phyloP scores from a whole-genome alignment of 2,329 filamentous ascomycete species.

The Fusarium dlaminii region DNA sequence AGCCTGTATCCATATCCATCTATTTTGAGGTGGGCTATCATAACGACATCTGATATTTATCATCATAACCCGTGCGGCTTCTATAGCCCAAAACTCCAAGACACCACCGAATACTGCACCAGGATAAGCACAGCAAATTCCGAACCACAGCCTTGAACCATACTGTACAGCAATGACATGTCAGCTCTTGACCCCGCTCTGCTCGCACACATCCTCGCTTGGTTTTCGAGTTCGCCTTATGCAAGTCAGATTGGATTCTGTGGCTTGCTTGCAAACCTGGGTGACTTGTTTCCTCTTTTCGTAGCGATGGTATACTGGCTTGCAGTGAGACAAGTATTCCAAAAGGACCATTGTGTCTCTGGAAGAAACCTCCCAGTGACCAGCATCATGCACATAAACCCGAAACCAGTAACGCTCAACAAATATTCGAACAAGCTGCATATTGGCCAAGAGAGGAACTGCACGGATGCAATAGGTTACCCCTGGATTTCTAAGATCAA shows the following conservation, averaged over 20 bases:
- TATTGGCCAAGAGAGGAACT: not conserved
- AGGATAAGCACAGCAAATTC: not conserved
- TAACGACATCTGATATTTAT: conserved; percentile 2
- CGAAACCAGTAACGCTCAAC: conserved; percentile 19
- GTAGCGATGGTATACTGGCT: not conserved
- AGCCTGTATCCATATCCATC: not conserved
- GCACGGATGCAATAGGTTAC: conserved; percentile 6
- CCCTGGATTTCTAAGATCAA: conserved; percentile 16
- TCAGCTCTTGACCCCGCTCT: conserved; percentile 34
- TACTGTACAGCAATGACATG: conserved; percentile 38
- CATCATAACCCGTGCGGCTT: conserved; percentile 29
- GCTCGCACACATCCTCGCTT: conserved; percentile 22
- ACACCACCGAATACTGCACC: conserved; percentile 1
- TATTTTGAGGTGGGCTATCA: conserved; percentile 14
- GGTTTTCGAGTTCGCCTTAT: conserved; percentile 21
- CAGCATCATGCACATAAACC: conserved; percentile 30
- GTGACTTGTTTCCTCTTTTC: conserved; percentile 1
- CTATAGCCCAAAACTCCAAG: conserved; percentile 5
- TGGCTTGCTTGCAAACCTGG: not conserved
- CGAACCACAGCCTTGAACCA: conserved; percentile 4
- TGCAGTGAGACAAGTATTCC: not conserved
- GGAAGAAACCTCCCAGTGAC: conserved; percentile 6
- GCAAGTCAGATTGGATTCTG: conserved; percentile 31
- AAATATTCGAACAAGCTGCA: conserved; percentile 13
- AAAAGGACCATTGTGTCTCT: not conserved